These are phyloP conservation scores for Nitzschia sp. DNA, from an alignment of 108 stramenopile genomes.

Conservation along the genomic window DNA sequence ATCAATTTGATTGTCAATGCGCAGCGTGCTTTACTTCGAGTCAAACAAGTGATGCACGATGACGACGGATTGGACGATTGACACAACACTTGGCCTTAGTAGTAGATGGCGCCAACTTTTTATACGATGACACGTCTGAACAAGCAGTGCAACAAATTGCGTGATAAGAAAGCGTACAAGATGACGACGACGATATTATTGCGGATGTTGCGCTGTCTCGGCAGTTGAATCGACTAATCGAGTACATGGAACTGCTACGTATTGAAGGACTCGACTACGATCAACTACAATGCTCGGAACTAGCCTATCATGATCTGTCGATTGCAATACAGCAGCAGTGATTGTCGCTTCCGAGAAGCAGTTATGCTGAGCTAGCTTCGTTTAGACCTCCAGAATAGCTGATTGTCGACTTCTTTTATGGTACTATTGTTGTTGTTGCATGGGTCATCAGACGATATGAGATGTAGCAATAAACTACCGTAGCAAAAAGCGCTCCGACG, in stretches of 20 bases:
- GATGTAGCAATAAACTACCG: too few species aligned
- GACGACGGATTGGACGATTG: neutral
- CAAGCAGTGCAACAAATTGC: neutral
- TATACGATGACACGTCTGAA: constrained; percentile 7
- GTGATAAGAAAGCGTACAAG: neutral
- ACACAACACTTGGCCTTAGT: neutral
- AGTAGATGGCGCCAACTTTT: neutral
- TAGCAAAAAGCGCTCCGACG: too few species aligned
- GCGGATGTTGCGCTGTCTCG: neutral
- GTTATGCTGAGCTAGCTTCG: neutral
- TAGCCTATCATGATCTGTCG: neutral
- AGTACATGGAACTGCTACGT: constrained; percentile 11
- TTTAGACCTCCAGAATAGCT: too few species aligned
- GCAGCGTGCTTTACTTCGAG: neutral
- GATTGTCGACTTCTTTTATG: too few species aligned
- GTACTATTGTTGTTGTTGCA: too few species aligned
- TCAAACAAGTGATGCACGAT: constrained; percentile 6
- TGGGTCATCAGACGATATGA: too few species aligned
- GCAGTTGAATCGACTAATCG: neutral
- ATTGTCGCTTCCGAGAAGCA: neutral
- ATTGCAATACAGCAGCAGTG: neutral
- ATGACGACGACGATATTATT: neutral
- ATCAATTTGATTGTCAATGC: constrained; percentile 13
- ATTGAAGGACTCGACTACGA: constrained; percentile 12
- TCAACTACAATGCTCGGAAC: constrained; percentile 8